These are phyloP conservation scores for Micractinium sp. DNA, from an alignment of 139 green algal genomes.

Conservation along the genomic window DNA sequence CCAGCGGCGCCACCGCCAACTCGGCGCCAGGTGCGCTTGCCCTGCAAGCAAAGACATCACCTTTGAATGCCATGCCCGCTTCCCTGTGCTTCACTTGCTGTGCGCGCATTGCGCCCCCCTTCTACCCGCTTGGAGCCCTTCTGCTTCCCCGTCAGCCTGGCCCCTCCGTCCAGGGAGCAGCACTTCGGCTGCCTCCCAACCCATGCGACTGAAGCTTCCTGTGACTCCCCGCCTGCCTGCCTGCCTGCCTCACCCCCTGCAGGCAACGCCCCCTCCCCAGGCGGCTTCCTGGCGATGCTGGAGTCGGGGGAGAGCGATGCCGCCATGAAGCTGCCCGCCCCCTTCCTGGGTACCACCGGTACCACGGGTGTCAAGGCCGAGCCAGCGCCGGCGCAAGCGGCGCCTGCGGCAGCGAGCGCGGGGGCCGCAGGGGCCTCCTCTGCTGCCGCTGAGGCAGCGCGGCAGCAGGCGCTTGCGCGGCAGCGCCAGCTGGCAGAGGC, in stretches of 20 bases:
- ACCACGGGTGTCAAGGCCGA: neutral
- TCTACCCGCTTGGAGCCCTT: neutral
- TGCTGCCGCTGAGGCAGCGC: neutral
- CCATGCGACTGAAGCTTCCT: neutral
- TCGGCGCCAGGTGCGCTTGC: neutral
- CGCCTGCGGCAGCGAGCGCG: neutral
- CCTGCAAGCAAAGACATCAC: neutral
- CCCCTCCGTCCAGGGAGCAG: too few relatives aligned
- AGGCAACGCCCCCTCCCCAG: neutral
- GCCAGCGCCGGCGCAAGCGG: neutral
- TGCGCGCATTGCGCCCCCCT: too few relatives aligned
- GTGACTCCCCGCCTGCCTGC: neutral
- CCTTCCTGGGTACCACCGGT: neutral
- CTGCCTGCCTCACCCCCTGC: neutral
- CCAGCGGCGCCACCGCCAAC: neutral
- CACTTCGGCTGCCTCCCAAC: too few relatives aligned
- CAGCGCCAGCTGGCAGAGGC: slow-evolving; percentile 20
- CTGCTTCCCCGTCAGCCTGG: neutral
- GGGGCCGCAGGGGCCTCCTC: neutral
- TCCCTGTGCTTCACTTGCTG: too few relatives aligned
- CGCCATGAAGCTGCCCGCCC: neutral
- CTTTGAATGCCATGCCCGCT: too few relatives aligned
- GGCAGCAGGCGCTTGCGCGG: slow-evolving; percentile 14
- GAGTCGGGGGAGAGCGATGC: neutral
- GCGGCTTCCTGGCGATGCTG: slow-evolving; percentile 13